Evolutionary conservation across 306 rosid genomes (phyloP).

Genomic region (Ormosia semicastrata): DNA sequence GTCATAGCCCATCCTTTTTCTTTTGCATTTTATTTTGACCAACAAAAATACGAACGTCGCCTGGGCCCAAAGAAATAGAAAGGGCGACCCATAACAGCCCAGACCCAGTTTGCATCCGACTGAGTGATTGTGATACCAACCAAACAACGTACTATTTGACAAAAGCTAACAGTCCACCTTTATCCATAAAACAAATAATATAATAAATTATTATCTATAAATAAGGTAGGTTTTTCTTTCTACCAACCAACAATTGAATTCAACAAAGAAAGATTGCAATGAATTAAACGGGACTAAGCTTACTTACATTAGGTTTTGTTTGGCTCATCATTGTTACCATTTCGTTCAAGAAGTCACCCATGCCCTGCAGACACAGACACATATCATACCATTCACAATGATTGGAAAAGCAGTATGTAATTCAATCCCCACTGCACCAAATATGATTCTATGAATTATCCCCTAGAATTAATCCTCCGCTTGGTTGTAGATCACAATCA

Average conservation of each 20-base stretch:
- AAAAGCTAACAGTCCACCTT: too few relatives aligned
- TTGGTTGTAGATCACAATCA: too few relatives aligned
- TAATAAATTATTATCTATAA: neutral
- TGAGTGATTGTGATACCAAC: neutral
- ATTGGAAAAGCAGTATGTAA: too few relatives aligned
- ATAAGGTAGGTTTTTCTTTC: neutral
- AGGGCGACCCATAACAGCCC: conserved; percentile 14
- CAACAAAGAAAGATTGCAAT: neutral
- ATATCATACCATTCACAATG: neutral
- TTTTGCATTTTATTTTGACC: neutral
- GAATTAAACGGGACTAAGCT: conserved; percentile 18
- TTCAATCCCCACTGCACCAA: too few relatives aligned
- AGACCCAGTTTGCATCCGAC: neutral
- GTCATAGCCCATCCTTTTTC: neutral
- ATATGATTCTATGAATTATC: conserved; percentile 13
- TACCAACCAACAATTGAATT: neutral
- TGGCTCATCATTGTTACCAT: conserved; percentile 88
- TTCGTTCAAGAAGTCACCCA: conserved; percentile 86
- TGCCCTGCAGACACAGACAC: conserved; percentile 59
- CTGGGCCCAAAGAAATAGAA: neutral
- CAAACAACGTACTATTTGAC: too few relatives aligned
- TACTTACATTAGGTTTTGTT: conserved; percentile 67
- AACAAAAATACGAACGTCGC: neutral
- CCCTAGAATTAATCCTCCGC: neutral
- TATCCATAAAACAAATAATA: too few relatives aligned